Evolutionary conservation across 2,329 filamentous ascomycete species (phyloP).

Genomic region (Trichoderma breve): DNA sequence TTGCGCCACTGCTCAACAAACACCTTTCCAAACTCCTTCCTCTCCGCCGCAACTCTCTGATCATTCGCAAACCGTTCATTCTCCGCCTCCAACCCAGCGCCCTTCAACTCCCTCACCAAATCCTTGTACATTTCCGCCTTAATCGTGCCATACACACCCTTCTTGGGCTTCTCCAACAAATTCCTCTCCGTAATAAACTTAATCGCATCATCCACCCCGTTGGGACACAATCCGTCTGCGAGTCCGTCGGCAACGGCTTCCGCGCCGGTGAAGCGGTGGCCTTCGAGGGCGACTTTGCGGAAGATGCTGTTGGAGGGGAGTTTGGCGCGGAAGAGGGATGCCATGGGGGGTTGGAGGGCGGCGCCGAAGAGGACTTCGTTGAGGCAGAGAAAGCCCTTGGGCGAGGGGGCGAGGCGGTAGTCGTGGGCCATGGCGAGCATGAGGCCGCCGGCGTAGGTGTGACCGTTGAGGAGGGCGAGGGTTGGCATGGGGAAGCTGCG

Average conservation of each 20-base stretch:
- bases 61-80: slow-evolving; percentile 48
- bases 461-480: slow-evolving; percentile 73
- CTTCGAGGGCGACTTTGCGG: slow-evolving; percentile 69
- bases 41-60: slow-evolving; percentile 40
- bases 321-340: slow-evolving; percentile 71
- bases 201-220: slow-evolving; percentile 60
- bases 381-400: slow-evolving; percentile 71
- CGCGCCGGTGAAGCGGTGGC: slow-evolving; percentile 61
- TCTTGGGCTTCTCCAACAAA: slow-evolving; percentile 60
- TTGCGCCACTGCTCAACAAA: slow-evolving; percentile 51
- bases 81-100: slow-evolving; percentile 47
- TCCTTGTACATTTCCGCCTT: slow-evolving; percentile 76
- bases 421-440: slow-evolving; percentile 82
- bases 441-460: slow-evolving; percentile 78
- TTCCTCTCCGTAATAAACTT: slow-evolving; percentile 57
- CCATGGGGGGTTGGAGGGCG: slow-evolving; percentile 72
- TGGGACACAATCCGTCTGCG: slow-evolving; percentile 61
- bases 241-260: slow-evolving; percentile 65
- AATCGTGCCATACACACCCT: slow-evolving; percentile 66
- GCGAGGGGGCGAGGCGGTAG: slow-evolving; percentile 73
- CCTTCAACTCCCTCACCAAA: slow-evolving; percentile 57
- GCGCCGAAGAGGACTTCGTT: slow-evolving; percentile 81
- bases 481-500: slow-evolving; percentile 73
- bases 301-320: slow-evolving; percentile 51
- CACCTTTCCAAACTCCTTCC: slow-evolving; percentile 43